Evolutionary conservation across 768 basidiomycete genomes (phyloP), one percentile per base, ranked within the genome.

Genomic region (Gymnopilus junonius): DNA sequence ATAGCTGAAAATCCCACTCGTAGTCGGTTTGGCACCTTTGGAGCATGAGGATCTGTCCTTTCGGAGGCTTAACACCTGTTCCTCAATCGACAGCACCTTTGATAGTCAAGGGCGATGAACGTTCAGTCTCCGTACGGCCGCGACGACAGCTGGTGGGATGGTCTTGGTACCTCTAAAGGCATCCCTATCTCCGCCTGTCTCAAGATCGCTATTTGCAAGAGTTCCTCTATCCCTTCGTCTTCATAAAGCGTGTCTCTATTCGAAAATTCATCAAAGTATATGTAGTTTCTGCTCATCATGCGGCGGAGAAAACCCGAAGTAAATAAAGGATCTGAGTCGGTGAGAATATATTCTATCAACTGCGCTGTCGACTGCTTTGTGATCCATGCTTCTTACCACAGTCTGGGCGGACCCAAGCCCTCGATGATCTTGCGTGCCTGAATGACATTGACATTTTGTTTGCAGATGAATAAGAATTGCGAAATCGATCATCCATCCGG

Each of bases 401-500:
- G 37, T 25, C 54, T 5, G 25, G 54, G 17, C 17, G 54, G 54
- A 37, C 11, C 37, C 21, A 23, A 39, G 8, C 21, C 37, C 31
- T 37, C 54, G n/a, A 23, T 25, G 34, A 55, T 39, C 35, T 25
- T 39, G 11, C 4, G 54, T 55, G 37, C 37, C 54, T 55, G 32
- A 39, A 23, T 25, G 12, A 8, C 8, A 39, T 39, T 39, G 51
- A 34, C 51, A 23, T 31, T 17, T 35, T 55, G 34, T 37, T 37
- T 55, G 35, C 20, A 25, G 7, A 20, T 55, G 35, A 39, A 55
- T 10, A 55, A 39, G 10, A 11, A 39, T 11, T 39, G 34, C 54
- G 54, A 15, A 35, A 55, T 55, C 54, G 54, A 55, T 55, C 54
- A 11, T 23, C 21, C 54, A 35, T 55, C 54, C 37, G 54, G 54